Percentiles rank a stretch among this genome's conserved stretches.
These are phyloP conservation scores for Diatrype stigma DNA, from an alignment of 2,329 filamentous ascomycete species.

Conservation along the genomic window DNA sequence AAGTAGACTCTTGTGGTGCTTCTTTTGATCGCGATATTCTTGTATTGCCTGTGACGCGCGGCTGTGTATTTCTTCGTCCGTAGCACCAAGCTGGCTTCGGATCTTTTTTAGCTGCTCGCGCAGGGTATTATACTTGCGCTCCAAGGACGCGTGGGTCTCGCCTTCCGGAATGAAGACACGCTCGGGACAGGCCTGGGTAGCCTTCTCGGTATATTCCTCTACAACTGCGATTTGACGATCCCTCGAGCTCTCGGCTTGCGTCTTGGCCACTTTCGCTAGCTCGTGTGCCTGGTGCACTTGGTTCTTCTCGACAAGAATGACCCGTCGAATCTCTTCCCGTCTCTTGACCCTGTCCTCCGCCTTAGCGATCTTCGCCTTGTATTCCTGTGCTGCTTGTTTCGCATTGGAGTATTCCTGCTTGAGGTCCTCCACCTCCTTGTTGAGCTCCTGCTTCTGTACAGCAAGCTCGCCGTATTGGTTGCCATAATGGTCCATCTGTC, in stretches of 20 bases:
- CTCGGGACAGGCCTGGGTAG: slow-evolving; percentile 45
- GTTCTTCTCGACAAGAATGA: slow-evolving; percentile 61
- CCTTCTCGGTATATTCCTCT: slow-evolving; percentile 50
- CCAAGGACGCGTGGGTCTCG: slow-evolving; percentile 56
- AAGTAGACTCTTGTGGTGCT: slow-evolving; percentile 40
- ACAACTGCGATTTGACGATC: slow-evolving; percentile 46
- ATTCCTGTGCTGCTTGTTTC: slow-evolving; percentile 31
- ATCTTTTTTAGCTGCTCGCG: slow-evolving; percentile 54
- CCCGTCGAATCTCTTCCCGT: slow-evolving; percentile 43
- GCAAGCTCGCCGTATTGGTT: slow-evolving; percentile 50
- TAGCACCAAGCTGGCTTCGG: slow-evolving; percentile 55
- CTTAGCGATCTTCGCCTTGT: slow-evolving; percentile 49
- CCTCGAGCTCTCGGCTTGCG: slow-evolving; percentile 41
- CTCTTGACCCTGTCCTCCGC: slow-evolving; percentile 49
- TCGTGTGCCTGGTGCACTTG: slow-evolving; percentile 48
- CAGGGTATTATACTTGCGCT: slow-evolving; percentile 51
- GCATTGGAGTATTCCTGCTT: slow-evolving; percentile 31
- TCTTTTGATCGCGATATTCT: slow-evolving; percentile 36
- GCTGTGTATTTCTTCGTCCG: slow-evolving; percentile 60
- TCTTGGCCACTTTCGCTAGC: slow-evolving; percentile 42
- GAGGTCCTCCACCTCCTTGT: slow-evolving; percentile 35
- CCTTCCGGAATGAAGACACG: slow-evolving; percentile 61
- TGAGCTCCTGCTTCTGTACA: slow-evolving; percentile 46
- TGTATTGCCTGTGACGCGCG: slow-evolving; percentile 37
- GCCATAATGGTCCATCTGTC: slow-evolving; percentile 44